Conservation (phyloP, 108 stramenopile species). For the Ochromonas danica region DNA sequence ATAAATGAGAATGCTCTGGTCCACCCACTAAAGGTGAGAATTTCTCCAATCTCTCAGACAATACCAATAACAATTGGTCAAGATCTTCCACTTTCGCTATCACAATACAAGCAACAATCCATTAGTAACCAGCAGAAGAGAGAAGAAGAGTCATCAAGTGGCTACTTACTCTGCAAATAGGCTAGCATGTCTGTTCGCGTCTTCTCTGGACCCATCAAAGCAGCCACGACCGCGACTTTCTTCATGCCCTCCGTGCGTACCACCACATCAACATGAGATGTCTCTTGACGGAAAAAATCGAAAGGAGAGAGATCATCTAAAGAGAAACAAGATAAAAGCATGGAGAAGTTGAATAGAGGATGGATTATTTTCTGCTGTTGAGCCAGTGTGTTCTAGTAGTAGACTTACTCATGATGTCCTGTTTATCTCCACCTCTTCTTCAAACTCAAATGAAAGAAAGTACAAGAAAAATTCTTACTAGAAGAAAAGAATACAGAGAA, state of each 20-base stretch:
- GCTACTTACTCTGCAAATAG: slow-evolving; percentile 23
- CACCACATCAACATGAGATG: background rate
- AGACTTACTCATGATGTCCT: too few species aligned
- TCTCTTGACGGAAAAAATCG: slow-evolving; percentile 35
- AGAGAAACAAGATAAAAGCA: background rate
- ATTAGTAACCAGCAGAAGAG: background rate
- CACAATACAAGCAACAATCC: background rate
- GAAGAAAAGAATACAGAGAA: too few species aligned
- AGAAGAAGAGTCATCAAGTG: background rate
- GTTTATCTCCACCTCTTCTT: too few species aligned
- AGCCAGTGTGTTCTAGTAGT: too few species aligned
- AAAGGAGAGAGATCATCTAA: slow-evolving; percentile 32
- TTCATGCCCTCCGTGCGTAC: slow-evolving; percentile 29
- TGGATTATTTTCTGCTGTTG: too few species aligned
- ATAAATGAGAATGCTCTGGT: slow-evolving; percentile 11
- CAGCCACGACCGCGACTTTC: background rate
- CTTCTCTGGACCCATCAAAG: slow-evolving; percentile 27
- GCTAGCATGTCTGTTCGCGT: slow-evolving; percentile 18
- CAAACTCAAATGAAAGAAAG: too few species aligned
- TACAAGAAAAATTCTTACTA: too few species aligned
- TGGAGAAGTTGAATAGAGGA: too few species aligned
- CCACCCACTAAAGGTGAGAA: slow-evolving; percentile 30
- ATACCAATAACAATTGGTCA: slow-evolving; percentile 24
- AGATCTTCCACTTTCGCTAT: slow-evolving; percentile 30
- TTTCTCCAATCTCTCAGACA: slow-evolving; percentile 10